A percentile compares a stretch with the other conserved stretches of the same genome.
These are phyloP conservation scores for Cordyceps javanica DNA, from an alignment of 2,329 filamentous ascomycete genomes.

Conservation along the genomic window DNA sequence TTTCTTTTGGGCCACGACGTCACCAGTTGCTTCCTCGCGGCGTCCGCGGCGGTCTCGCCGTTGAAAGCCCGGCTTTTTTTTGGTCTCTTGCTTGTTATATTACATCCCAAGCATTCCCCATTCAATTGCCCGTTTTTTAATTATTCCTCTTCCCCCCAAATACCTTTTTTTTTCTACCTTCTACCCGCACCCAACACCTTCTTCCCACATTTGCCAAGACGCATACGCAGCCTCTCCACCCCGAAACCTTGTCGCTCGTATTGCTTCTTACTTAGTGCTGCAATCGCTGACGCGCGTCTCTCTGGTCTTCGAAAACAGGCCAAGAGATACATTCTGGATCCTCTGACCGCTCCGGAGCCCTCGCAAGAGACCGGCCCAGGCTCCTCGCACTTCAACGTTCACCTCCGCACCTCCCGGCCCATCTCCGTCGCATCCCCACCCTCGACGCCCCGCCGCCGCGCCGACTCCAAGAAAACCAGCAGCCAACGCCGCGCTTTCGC, in stretches of 20 bases:
- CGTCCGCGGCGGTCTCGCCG: not conserved
- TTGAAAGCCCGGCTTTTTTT: not conserved
- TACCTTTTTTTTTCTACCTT: not conserved
- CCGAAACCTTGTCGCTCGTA: not conserved
- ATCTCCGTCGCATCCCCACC: not conserved
- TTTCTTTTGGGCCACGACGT: not conserved
- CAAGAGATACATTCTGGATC: slow-evolving; percentile 61
- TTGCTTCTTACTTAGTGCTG: not conserved
- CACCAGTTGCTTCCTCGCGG: not conserved
- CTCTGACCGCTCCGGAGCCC: slow-evolving; percentile 61
- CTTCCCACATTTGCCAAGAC: not conserved
- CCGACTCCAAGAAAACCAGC: not conserved
- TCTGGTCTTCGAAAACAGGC: slow-evolving; percentile 40
- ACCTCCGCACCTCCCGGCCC: slow-evolving; percentile 16
- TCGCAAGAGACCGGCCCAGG: slow-evolving; percentile 61
- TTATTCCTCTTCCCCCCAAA: not conserved
- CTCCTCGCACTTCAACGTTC: slow-evolving; percentile 43
- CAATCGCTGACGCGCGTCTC: slow-evolving; percentile 5
- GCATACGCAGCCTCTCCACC: slow-evolving; percentile 3
- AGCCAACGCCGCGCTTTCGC: not conserved
- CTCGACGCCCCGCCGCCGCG: not conserved
- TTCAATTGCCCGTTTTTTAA: too few species aligned
- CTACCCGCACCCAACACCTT: not conserved
- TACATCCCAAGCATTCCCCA: too few species aligned
- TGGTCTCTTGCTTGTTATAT: too few species aligned